Evolutionary conservation across 2,329 filamentous ascomycete genomes (phyloP).

Genomic region (Alternaria viburni): DNA sequence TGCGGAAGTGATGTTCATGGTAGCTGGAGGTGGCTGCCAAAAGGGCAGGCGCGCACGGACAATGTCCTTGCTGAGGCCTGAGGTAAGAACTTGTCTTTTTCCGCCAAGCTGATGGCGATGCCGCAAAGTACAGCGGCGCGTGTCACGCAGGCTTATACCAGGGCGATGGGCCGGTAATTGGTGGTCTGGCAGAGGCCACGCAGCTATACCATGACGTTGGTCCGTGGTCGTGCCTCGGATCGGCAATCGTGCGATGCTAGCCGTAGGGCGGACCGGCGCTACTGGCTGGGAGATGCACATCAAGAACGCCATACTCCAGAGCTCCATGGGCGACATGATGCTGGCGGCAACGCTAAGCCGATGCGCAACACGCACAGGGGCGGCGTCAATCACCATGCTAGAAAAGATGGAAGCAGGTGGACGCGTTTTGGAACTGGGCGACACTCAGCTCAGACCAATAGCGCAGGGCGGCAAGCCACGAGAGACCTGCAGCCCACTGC

Average conservation of each 20-base stretch:
- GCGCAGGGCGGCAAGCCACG: slow-evolving; percentile 40
- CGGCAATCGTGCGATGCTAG: slow-evolving; percentile 37
- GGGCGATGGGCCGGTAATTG: slow-evolving; percentile 28
- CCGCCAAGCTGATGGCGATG: slow-evolving; percentile 28
- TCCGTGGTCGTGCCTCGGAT: slow-evolving; percentile 31
- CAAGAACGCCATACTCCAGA: neutral
- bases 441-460: slow-evolving; percentile 41
- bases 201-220: slow-evolving; percentile 30
- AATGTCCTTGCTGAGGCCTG: slow-evolving; percentile 16
- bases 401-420: slow-evolving; percentile 32
- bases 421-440: slow-evolving; percentile 35
- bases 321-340: slow-evolving; percentile 16
- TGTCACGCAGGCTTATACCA: slow-evolving; percentile 27
- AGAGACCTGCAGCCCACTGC: slow-evolving; percentile 39
- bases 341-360: slow-evolving; percentile 17
- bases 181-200: slow-evolving; percentile 14
- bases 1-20: neutral
- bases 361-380: slow-evolving; percentile 24
- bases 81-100: slow-evolving; percentile 26
- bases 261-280: slow-evolving; percentile 24
- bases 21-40: slow-evolving; percentile 1
- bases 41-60: slow-evolving; percentile 18
- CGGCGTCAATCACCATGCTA: slow-evolving; percentile 34
- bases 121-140: slow-evolving; percentile 23
- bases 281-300: slow-evolving; percentile 14